phyloP scores from a whole-genome alignment of 2,329 filamentous ascomycete species.

The Helminthosporium solani region DNA sequence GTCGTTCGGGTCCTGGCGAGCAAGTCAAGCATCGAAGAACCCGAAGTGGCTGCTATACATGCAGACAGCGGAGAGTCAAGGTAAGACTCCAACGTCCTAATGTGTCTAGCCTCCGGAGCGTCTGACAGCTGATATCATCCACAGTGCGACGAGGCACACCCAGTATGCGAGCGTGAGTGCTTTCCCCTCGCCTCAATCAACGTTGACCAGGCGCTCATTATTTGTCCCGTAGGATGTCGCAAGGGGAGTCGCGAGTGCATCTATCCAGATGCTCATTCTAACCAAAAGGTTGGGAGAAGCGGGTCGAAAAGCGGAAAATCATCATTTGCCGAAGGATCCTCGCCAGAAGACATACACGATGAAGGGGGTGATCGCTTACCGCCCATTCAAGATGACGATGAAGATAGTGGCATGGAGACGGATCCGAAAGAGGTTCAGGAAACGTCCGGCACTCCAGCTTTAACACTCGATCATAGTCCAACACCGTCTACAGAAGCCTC shows the following conservation, averaged over 20 bases:
- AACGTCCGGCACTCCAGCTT: constrained; percentile 42
- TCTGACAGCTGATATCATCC: constrained; percentile 14
- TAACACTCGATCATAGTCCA: constrained; percentile 48
- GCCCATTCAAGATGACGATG: constrained; percentile 48
- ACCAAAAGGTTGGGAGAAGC: constrained; percentile 51
- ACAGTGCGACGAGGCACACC: constrained; percentile 87
- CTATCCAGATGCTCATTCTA: constrained; percentile 72
- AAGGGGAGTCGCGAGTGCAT: constrained; percentile 90
- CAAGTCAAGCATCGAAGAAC: constrained; percentile 92
- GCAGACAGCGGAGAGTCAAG: constrained; percentile 83
- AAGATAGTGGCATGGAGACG: constrained; percentile 32
- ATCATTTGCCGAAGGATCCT: constrained; percentile 50
- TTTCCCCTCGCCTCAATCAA: constrained; percentile 7
- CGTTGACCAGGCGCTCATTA: constrained; percentile 14
- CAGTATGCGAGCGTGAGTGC: constrained; percentile 72
- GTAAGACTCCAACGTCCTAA: constrained; percentile 35
- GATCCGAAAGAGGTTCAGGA: constrained; percentile 32
- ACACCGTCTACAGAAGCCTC: constrained; percentile 56
- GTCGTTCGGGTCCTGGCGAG: constrained; percentile 50
- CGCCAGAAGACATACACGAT: constrained; percentile 51
- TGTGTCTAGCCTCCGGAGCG: background rate
- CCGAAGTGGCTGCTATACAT: constrained; percentile 91
- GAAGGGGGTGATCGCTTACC: constrained; percentile 45
- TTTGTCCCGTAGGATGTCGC: constrained; percentile 65
- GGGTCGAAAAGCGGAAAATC: constrained; percentile 47